Evolutionary conservation across 176 grass and related monocot genomes (phyloP), one percentile per base, ranked within the genome.

Genomic region (Olyra latifolia): DNA sequence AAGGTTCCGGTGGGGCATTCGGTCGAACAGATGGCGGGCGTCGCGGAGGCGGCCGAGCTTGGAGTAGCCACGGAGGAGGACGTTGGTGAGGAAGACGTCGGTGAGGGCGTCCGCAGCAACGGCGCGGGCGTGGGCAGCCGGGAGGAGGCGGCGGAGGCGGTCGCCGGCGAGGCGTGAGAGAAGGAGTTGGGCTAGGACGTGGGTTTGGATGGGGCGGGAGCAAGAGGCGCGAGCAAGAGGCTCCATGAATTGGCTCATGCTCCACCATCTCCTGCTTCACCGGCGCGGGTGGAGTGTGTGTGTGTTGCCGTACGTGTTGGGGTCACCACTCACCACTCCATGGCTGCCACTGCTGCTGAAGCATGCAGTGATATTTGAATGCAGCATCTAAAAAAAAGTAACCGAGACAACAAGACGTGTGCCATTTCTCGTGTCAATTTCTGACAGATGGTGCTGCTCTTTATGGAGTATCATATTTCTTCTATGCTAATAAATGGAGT

Each of bases 11-110:
- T 78, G 32, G 0, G 62, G 72, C 84, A 92, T 94, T 63, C 76
- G 23, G 29, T 94, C 87, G 86, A 97, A 94, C 71, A 94, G 54
- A 32, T 23, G 11, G 29, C 77, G 89, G 9, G 94, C 94, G 13
- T 74, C 46, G 0, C 20, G 7, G 69, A 86, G 71, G 40, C 50
- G 62, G 32, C 79, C 84, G 7, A 78, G 78, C 78, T 97, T 91
- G 0, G 78, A 80, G 64, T 88, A 97, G 0, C 84, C 91, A 1
- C 77, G 75, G 4, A 97, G 78, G 15, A 97, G 80, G 27, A 94
- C 75, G 32, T 88, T 97, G 80, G 80, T 12, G 13, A 89, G 58
- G 59, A 82, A 89, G 16, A 88, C 42, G 43, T 68, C 77, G 2
- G 30, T 11, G 15, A 46, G 41, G 8, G 62, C 3, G 2, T 56